Evolutionary conservation across 129 eudicot genomes (phyloP).

Genomic region (Centrapalus pauciflorus): DNA sequence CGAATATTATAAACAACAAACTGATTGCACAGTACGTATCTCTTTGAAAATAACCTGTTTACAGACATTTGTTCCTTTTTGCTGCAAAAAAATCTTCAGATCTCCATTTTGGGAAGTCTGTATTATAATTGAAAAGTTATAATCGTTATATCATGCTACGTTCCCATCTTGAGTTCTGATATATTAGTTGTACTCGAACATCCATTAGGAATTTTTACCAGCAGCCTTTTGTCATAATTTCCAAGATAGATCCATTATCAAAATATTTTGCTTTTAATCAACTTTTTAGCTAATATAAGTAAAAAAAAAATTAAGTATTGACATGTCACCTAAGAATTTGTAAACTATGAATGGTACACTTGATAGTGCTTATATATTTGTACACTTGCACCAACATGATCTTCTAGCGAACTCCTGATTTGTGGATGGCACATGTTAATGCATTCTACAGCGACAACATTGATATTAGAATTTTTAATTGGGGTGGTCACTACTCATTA

Average conservation of each 20-base stretch:
- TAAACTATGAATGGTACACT: background rate
- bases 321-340: too few relatives aligned
- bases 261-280: background rate
- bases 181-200: background rate
- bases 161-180: background rate
- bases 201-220: slow-evolving; percentile 1
- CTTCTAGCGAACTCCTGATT: background rate
- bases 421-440: background rate
- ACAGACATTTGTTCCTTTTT: background rate
- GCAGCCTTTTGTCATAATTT: background rate
- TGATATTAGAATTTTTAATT: background rate
- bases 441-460: background rate
- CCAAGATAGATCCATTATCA: background rate
- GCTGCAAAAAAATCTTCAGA: background rate
- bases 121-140: background rate
- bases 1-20: background rate
- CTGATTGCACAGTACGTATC: background rate
- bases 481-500: background rate
- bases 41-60: background rate
- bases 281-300: background rate
- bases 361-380: background rate
- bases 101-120: background rate
- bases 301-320: background rate
- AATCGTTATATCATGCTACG: background rate
- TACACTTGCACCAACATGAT: background rate